Evolutionary conservation across 768 basidiomycete genomes (phyloP).

Genomic region (Suillus spraguei): DNA sequence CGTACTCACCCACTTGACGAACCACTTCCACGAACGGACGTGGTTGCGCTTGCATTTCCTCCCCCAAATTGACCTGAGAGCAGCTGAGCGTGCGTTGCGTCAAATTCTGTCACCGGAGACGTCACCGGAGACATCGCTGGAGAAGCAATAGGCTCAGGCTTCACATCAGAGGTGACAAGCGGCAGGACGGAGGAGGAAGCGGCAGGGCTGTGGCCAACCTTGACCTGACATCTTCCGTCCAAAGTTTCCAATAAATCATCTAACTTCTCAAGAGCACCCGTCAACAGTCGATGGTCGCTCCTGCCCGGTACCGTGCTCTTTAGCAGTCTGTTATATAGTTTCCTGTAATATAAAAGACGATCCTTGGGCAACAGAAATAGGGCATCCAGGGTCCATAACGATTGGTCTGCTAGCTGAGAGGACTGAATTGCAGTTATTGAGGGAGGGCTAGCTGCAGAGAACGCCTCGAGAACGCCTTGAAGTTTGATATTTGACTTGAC

Average conservation of each 20-base stretch:
- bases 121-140: conserved; percentile 4
- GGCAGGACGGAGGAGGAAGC: conserved; percentile 3
- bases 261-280: conserved; percentile 80
- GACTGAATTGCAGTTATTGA: conserved; percentile 43
- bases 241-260: conserved; percentile 70
- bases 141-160: conserved; percentile 6
- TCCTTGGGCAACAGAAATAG: conserved; percentile 86
- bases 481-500: conserved; percentile 79
- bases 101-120: conserved; percentile 11
- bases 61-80: conserved; percentile 26
- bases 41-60: conserved; percentile 45
- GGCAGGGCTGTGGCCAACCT: conserved; percentile 16
- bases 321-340: conserved; percentile 82
- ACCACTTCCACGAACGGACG: conserved; percentile 55
- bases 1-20: conserved; percentile 57
- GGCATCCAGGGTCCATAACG: conserved; percentile 81
- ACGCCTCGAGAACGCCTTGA: conserved; percentile 61
- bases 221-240: conserved; percentile 56
- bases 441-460: conserved; percentile 68
- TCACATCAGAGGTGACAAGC: neutral
- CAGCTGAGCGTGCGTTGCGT: conserved; percentile 8
- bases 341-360: conserved; percentile 90
- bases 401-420: conserved; percentile 36
- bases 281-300: conserved; percentile 82
- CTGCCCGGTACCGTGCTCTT: conserved; percentile 85